Evolutionary conservation across 2,329 filamentous ascomycete species (phyloP).

Genomic region (Fusarium austroafricanum): DNA sequence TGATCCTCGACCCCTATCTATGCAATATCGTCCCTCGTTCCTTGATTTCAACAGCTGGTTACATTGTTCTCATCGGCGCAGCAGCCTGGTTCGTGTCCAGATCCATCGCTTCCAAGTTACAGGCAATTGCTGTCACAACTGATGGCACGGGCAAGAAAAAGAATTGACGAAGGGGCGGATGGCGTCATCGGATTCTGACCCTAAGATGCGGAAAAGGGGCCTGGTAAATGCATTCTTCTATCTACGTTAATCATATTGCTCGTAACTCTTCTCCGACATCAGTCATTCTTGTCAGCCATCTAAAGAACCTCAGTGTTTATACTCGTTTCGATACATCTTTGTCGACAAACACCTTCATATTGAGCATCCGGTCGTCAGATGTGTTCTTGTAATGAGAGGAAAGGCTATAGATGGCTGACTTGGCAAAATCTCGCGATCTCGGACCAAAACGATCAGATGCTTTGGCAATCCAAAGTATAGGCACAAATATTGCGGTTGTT

Average conservation of each 20-base stretch:
- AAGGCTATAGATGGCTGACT: conserved; percentile 21
- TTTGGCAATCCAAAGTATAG: conserved; percentile 3
- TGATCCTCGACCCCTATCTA: conserved; percentile 88
- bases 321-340: conserved; percentile 23
- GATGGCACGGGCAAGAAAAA: conserved; percentile 53
- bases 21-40: conserved; percentile 83
- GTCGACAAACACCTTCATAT: conserved; percentile 20
- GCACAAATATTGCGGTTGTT: conserved; percentile 10
- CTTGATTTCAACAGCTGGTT: conserved; percentile 76
- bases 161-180: conserved; percentile 42
- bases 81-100: conserved; percentile 58
- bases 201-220: conserved; percentile 29
- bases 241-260: conserved; percentile 45
- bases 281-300: conserved; percentile 31
- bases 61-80: conserved; percentile 72
- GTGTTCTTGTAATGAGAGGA: conserved; percentile 16
- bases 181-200: conserved; percentile 25
- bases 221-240: conserved; percentile 46
- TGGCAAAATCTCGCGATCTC: conserved; percentile 30
- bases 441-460: conserved; percentile 11
- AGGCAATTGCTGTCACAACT: conserved; percentile 43
- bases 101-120: conserved; percentile 46
- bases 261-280: conserved; percentile 35
- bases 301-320: conserved; percentile 28
- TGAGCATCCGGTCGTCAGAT: conserved; percentile 20